Evolutionary conservation across 371 early-diverging fungal species (phyloP), one percentile per base, ranked within the genome.

Genomic region (Mucor plumbeus): DNA sequence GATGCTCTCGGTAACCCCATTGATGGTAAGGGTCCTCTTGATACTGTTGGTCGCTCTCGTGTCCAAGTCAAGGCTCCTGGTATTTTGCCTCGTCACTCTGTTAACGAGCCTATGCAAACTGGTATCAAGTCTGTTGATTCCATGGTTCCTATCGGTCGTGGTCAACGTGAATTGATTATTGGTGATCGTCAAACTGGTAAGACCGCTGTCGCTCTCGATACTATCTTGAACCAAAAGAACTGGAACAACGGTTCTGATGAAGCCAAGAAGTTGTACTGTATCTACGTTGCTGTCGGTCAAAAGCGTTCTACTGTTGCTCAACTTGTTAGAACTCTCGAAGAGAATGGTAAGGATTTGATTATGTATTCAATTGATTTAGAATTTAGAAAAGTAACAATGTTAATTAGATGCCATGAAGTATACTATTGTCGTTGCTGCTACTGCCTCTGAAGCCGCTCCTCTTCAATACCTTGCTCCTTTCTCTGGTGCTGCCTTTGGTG

Each of bases 101-200:
- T 97, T 73, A 92, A 93, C 84, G 95, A 96, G 85, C 97, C 97
- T 79, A 96, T 97, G 96, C 94, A 94, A 83, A 97, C 97, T 78
- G 97, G 97, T 84, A 95, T 95, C 88, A 97, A 97, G 89, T 97
- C 95, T 76, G 94, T 97, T 78, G 96, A 97, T 89, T 95, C 96
- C 83, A 97, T 97, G 97, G 91, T 97, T 70, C 97, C 97, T 74
- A 95, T 97, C 69, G 97, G 97, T 79, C 94, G 97, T 94, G 97
- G 97, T 77, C 97, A 97, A 88, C 94, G 97, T 92, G 97, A 97
- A 89, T 90, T 97, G 88, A 97, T 97, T 82, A 96, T 96, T 84
- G 97, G 97, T 84, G 97, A 97, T 87, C 94, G 96, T 90, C 97
- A 97, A 85, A 96, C 96, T 70, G 97, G 97, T 76, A 97, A 97